A percentile compares a stretch with the other conserved stretches of the same genome.
Conservation (phyloP, 225 moss, liverwort and hornwort species). For the Pseudisothecium myosuroides region DNA sequence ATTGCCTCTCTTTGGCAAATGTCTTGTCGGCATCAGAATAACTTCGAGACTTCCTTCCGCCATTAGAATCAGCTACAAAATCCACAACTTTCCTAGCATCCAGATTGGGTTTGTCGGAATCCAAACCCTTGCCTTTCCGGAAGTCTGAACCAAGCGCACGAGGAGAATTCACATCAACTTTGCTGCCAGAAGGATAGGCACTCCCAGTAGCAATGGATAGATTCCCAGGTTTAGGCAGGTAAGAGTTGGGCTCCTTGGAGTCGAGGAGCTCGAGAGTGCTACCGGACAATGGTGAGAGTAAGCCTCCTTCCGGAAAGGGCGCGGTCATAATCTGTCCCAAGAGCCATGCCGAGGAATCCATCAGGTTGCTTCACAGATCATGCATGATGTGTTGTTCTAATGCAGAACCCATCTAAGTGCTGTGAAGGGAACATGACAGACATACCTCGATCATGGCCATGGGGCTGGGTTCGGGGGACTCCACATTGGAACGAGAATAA, state of each 20-base stretch:
- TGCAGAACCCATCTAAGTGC: slow-evolving; percentile 10
- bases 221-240: slow-evolving; percentile 21
- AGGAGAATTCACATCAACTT: slow-evolving; percentile 23
- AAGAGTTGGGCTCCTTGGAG: slow-evolving; percentile 20
- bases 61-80: slow-evolving; percentile 20
- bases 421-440: slow-evolving; percentile 13
- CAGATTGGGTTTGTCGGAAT: slow-evolving; percentile 22
- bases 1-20: slow-evolving; percentile 22
- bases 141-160: slow-evolving; percentile 10
- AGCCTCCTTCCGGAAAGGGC: slow-evolving; percentile 44
- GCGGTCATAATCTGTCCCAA: slow-evolving; percentile 72
- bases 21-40: slow-evolving; percentile 41
- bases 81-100: slow-evolving; percentile 33
- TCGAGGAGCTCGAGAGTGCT: slow-evolving; percentile 29
- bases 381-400: background rate
- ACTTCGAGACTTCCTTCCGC: slow-evolving; percentile 46
- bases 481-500: slow-evolving; percentile 59
- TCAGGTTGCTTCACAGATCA: slow-evolving; percentile 19
- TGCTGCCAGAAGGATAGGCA: slow-evolving; percentile 20
- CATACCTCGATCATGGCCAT: slow-evolving; percentile 66
- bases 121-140: slow-evolving; percentile 30
- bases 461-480: slow-evolving; percentile 77
- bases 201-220: slow-evolving; percentile 4
- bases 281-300: slow-evolving; percentile 62
- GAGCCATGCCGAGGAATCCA: slow-evolving; percentile 18